A percentile compares a stretch with the other conserved stretches of the same genome.
These are phyloP conservation scores for Mycena pura DNA, from an alignment of 768 basidiomycete genomes.

Conservation along the genomic window DNA sequence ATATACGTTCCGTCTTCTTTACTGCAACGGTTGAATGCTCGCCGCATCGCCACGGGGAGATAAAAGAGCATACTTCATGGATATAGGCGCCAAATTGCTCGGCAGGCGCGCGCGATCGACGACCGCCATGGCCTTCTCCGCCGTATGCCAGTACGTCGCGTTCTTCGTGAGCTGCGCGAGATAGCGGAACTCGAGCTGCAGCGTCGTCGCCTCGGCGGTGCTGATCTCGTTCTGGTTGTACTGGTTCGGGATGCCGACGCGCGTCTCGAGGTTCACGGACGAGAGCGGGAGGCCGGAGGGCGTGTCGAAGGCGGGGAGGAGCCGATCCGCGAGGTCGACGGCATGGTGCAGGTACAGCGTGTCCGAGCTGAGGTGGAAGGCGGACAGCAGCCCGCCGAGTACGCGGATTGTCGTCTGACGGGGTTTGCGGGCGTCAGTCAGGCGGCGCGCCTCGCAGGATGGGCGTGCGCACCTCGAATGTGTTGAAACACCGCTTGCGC, in stretches of 20 bases:
- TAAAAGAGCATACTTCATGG: constrained; percentile 57
- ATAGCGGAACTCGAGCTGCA: constrained; percentile 82
- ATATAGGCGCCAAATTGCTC: constrained; percentile 73
- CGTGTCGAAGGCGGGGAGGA: constrained; percentile 71
- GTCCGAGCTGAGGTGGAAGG: constrained; percentile 69
- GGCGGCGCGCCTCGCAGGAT: too few species aligned
- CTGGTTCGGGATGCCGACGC: constrained; percentile 55
- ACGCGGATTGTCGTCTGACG: constrained; percentile 76
- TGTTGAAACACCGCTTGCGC: constrained; percentile 53
- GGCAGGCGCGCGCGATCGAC: constrained; percentile 57
- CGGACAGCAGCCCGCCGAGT: constrained; percentile 74
- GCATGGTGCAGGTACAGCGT: constrained; percentile 65
- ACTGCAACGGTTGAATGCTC: too few species aligned
- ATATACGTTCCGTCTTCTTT: constrained; percentile 33
- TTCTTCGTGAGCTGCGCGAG: constrained; percentile 69
- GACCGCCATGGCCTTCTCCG: constrained; percentile 67
- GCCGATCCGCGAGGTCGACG: constrained; percentile 68
- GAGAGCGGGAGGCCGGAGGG: constrained; percentile 71
- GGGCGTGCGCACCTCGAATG: constrained; percentile 66
- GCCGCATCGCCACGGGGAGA: too few species aligned
- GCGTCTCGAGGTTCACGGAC: constrained; percentile 60
- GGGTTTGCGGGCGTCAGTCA: background rate
- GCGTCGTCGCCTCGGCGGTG: constrained; percentile 73
- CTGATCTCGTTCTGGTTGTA: constrained; percentile 46
- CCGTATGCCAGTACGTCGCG: constrained; percentile 69